Evolutionary conservation across 2,329 filamentous ascomycete genomes (phyloP), one percentile per base, ranked within the genome.

Genomic region (Trichoderma brevicompactum): DNA sequence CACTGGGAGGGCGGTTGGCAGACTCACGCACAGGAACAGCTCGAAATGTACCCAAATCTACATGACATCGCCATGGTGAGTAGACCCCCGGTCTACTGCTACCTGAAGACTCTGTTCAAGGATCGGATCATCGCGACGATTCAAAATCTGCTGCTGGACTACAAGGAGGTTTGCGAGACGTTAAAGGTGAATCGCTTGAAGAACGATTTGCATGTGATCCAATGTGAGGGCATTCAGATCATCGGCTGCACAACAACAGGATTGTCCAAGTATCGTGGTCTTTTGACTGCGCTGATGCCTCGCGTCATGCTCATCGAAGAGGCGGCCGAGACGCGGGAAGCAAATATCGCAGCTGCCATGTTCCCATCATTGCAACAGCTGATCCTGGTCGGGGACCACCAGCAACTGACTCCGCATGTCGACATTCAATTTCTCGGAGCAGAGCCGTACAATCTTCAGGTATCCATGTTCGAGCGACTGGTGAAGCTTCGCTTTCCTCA

Each of bases 381-480:
- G 0, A 79, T 86, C 5, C 76, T 87, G 0, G 80, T 96, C 0
- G 92, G 92, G 0, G 92, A 96, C 72, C 92, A 96, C 70, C 85
- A 92, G 74, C 92, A 96, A 72, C 80, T 96, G 2, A 85, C 88
- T 9, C 92, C 89, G 0, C 85, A 88, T 52, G 91, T 88, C 65
- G 84, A 89, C 50, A 80, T 90, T 1, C 78, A 77, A 2, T 82
- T 84, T 1, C 82, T 93, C 1, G 84, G 84, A 41, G 77, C 79
- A 0, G 74, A 82, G 0, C 90, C 90, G 0, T 92, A 85, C 73
- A 83, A 86, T 68, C 81, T 95, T 41, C 86, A 91, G 38, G 78
- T 92, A 0, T 95, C 92, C 0, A 83, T 96, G 70, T 96, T 96
- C 70, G 90, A 96, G 76, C 84, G 92, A 1, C 80, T 96, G 13